Conservation (phyloP, 2,329 filamentous ascomycete species). For the Purpureocillium takamizusanense region DNA sequence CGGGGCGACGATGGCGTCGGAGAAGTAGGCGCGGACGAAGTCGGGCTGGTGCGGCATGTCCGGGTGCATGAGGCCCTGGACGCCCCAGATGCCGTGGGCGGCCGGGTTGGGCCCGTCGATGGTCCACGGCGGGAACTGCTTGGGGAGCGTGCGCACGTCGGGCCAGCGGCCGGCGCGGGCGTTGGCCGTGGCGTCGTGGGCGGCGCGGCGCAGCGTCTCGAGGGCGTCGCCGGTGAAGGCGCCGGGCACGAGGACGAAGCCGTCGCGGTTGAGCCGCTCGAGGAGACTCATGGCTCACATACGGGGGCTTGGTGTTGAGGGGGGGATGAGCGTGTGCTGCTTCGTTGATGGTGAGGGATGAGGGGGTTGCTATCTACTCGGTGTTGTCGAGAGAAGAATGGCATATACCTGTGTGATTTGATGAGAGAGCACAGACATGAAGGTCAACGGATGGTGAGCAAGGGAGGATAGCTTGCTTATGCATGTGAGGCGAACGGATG, state of each 20-base stretch:
- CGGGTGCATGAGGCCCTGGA: conserved; percentile 76
- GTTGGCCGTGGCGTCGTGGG: conserved; percentile 45
- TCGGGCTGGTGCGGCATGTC: conserved; percentile 48
- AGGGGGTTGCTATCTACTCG: too few species aligned
- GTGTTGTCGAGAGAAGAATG: too few species aligned
- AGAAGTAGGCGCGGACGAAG: conserved; percentile 67
- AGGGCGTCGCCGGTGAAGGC: conserved; percentile 48
- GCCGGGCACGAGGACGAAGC: conserved; percentile 61
- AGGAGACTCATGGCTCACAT: not conserved
- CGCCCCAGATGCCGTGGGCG: conserved; percentile 70
- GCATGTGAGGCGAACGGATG: too few species aligned
- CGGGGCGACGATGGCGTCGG: conserved; percentile 49
- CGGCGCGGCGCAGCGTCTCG: conserved; percentile 48
- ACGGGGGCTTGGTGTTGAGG: not conserved
- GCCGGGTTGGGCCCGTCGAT: conserved; percentile 28
- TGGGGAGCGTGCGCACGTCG: conserved; percentile 71
- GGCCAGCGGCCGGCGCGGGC: conserved; percentile 67
- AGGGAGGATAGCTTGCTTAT: too few species aligned
- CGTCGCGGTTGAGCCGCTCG: conserved; percentile 50
- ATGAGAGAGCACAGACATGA: too few species aligned
- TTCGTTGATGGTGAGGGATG: too few species aligned
- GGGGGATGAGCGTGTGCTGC: too few species aligned
- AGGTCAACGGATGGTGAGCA: too few species aligned
- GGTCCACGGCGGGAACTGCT: conserved; percentile 83
- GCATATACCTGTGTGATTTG: too few species aligned